Evolutionary conservation across 345 rosid genomes (phyloP), one percentile per base, ranked within the genome.

Genomic region (Dimocarpus longan): DNA sequence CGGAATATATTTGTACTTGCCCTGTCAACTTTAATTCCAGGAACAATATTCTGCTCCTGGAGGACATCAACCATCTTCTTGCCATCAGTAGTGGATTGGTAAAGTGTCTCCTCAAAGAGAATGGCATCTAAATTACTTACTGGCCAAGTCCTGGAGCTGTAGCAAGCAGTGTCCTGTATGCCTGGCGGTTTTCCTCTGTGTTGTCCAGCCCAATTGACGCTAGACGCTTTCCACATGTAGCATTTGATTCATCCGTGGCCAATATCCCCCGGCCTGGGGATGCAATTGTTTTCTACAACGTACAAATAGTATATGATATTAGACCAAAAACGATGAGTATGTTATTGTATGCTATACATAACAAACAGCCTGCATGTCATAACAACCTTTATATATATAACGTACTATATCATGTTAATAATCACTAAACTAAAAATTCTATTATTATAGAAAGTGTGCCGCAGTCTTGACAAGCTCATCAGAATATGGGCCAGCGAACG

Each of bases 141-240:
- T 84, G 69, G 15, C 87, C 87, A 9, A 80, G 74, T 5, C 84
- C 87, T 3, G 81, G 84, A 57, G 77, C 81, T 21, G 78, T 65
- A 39, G 84, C 78, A 37, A 82, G 82, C 52, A 87, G 81, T 39
- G 86, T 79, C 66, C 87, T 66, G 80, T 76, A 82, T 21, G 89
- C 86, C 57, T 80, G 87, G 64, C 83, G 81, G 78, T 80, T 82
- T 56, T 76, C 86, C 74, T 87, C 87, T 0, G 86, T 82, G 79
- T 87, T 84, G 57, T 87, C 89, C 19, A 80, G 76, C 66, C 85
- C 86, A 10, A 84, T 84, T 43, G 87, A 84, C 43, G 86, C 85
- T 42, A 82, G 66, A 44, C 86, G 84, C 71, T 87, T 84, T 48
- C 87, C 83, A 8, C 86, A 74, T 19, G 87, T 87, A 6, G 83